Base-by-base conservation (phyloP, 768 basidiomycete genomes). In the Pleurotus eryngii region DNA sequence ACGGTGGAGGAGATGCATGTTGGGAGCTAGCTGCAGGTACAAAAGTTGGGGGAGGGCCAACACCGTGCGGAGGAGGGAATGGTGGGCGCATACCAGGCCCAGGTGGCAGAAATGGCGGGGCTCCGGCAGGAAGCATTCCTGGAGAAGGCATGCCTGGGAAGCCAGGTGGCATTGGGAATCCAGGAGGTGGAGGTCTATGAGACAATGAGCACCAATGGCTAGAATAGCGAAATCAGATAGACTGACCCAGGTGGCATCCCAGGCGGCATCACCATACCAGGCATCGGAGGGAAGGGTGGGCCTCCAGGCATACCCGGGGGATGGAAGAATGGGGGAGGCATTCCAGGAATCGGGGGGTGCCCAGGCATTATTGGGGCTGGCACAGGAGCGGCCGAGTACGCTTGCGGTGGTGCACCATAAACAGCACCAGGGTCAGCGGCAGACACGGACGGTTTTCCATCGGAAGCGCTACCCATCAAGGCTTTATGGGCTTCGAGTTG, bases 401-500 rank as follows among this genome's bases (percentile, higher is more conserved):
- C 76, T 63, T 89, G 88, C 0, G 91, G 83, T 2, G 87, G 84
- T 27, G 87, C 89, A 18, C 84, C 84, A 63, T 87, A 92, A 0
- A 93, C 90, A 3, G 78, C 81, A n/a, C 76, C 68, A 61, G 74
- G 74, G 11, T 75, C 66, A 49, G 77, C 78, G 9, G 74, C 65
- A 1, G 76, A 65, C 12, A 74, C 62, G 18, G 73, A 68, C 6
- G 77, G 1, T 27, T 15, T 64, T 8, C 68, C 60, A 4, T 81
- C 74, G 20, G 71, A 70, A 6, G 74, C 80, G 22, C 51, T 54
- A 30, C 90, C 89, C 96, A 99, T 98, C 45, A 98, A 80, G 5
- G 89, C 89, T 69, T 88, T 93, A 72, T 98, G 96, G 1, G 92
- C 90, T 55, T 85, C 86, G 3, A 98, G 81, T 69, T 95, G 92